phyloP scores from a whole-genome alignment of 441 rosid genomes.

The Gossypium davidsonii region DNA sequence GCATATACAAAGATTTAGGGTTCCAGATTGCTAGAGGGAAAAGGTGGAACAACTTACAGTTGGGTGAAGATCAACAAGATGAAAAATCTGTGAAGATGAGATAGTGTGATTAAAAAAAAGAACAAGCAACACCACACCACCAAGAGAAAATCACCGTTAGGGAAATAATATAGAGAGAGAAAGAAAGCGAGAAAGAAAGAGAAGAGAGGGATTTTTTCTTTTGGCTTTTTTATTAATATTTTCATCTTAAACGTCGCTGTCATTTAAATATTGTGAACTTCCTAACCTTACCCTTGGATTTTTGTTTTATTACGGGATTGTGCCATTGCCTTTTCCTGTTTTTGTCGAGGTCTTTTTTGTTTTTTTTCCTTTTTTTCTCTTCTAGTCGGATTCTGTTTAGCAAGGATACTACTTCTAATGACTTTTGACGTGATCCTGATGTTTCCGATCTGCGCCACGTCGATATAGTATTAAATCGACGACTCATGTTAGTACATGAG shows the following conservation, averaged over 20 bases:
- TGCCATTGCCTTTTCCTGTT: conserved; percentile 4
- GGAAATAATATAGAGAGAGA: not conserved
- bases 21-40: conserved; percentile 11
- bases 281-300: conserved; percentile 17
- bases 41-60: conserved; percentile 31
- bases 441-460: conserved; percentile 7
- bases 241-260: conserved; percentile 25
- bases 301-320: not conserved
- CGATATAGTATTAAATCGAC: not conserved
- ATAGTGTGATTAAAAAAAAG: conserved; percentile 12
- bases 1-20: conserved; percentile 24
- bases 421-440: not conserved
- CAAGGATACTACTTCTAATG: not conserved
- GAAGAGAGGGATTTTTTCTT: conserved; percentile 7
- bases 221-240: conserved; percentile 4
- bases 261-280: conserved; percentile 26
- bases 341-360: not conserved
- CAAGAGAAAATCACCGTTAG: conserved; percentile 17
- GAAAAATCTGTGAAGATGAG: conserved; percentile 33
- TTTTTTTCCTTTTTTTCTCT: not conserved
- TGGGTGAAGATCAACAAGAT: conserved; percentile 22
- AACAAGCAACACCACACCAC: not conserved
- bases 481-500: not conserved
- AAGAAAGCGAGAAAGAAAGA: conserved; percentile 19
- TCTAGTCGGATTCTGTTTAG: not conserved